Evolutionary conservation across 306 rosid species (phyloP).

Genomic region (Abrus pulchellus): DNA sequence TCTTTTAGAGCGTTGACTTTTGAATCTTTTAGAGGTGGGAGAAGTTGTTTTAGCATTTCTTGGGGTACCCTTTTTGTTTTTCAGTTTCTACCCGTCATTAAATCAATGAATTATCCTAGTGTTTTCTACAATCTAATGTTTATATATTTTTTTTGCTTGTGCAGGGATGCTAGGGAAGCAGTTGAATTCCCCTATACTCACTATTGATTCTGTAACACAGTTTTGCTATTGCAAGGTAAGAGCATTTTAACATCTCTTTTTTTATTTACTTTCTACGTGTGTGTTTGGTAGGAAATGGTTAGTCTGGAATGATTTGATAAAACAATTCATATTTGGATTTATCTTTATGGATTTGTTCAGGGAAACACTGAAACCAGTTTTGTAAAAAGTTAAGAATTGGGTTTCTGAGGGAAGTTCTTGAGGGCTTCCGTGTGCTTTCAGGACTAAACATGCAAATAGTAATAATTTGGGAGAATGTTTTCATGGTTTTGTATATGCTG

Average conservation of each 20-base stretch:
- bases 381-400: background rate
- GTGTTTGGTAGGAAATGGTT: conserved; percentile 20
- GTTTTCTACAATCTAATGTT: conserved; percentile 20
- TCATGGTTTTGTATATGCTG: background rate
- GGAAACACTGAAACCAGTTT: conserved; percentile 12
- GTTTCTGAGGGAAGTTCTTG: conserved; percentile 11
- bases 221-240: conserved; percentile 59
- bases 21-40: conserved; percentile 24
- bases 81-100: background rate
- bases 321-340: conserved; percentile 21
- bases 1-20: conserved; percentile 32
- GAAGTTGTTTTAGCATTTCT: background rate
- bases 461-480: conserved; percentile 16
- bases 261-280: conserved; percentile 3
- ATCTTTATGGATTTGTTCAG: background rate
- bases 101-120: background rate
- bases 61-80: background rate
- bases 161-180: conserved; percentile 74
- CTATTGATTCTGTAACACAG: conserved; percentile 58
- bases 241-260: conserved; percentile 24
- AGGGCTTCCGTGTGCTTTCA: conserved; percentile 27
- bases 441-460: conserved; percentile 12
- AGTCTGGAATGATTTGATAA: background rate
- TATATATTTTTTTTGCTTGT: conserved; percentile 41
- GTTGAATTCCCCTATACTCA: conserved; percentile 64